phyloP scores from a whole-genome alignment of 371 early-diverging fungal genomes.

The Mortierella sp. region DNA sequence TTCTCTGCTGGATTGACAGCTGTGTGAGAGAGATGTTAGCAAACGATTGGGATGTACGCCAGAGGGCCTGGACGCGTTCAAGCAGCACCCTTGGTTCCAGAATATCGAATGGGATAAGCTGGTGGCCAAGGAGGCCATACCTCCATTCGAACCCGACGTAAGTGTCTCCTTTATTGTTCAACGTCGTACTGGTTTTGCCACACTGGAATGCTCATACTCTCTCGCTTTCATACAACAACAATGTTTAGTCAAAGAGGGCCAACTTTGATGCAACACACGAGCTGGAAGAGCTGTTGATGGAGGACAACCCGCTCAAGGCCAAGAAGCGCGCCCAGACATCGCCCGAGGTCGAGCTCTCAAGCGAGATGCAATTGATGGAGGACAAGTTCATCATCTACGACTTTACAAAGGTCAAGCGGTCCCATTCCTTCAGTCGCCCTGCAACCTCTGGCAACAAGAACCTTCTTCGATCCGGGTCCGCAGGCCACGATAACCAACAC shows the following conservation, averaged over 20 bases:
- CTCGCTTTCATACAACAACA: not conserved
- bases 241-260: constrained; percentile 67
- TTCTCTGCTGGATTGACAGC: constrained; percentile 44
- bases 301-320: constrained; percentile 82
- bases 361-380: constrained; percentile 72
- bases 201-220: not conserved
- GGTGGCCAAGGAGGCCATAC: constrained; percentile 64
- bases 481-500: not conserved
- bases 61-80: constrained; percentile 68
- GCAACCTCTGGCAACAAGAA: constrained; percentile 12
- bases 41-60: constrained; percentile 71
- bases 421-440: constrained; percentile 16
- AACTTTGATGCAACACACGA: constrained; percentile 97
- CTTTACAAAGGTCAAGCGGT: constrained; percentile 63
- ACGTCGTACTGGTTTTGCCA: constrained; percentile 61
- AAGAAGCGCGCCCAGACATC: constrained; percentile 58
- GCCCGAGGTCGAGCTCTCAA: constrained; percentile 58
- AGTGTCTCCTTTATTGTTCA: constrained; percentile 16
- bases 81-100: constrained; percentile 73
- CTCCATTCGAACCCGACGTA: constrained; percentile 78
- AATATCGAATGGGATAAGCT: constrained; percentile 72
- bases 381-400: constrained; percentile 74
- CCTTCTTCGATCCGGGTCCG: constrained; percentile 18
- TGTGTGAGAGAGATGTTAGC: constrained; percentile 73
- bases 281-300: constrained; percentile 91